Conservation (phyloP, 2,329 filamentous ascomycete genomes). For the Trichoderma koningiopsis region DNA sequence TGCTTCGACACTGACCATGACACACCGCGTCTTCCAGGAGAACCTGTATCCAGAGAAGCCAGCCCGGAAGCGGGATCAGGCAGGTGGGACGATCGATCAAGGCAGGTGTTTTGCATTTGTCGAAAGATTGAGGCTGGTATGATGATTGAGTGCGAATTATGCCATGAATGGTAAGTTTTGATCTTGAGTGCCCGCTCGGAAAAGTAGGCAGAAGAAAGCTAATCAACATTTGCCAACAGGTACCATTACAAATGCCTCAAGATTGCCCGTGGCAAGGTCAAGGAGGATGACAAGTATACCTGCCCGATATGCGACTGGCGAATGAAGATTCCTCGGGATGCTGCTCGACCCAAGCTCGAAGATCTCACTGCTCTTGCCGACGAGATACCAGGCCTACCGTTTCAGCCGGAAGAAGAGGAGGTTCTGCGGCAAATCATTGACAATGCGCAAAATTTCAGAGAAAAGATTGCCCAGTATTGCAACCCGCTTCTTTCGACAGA, state of each 20-base stretch:
- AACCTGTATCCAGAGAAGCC: conserved; percentile 85
- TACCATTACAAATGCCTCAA: conserved; percentile 98
- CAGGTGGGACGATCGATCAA: conserved; percentile 62
- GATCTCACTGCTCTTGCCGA: conserved; percentile 83
- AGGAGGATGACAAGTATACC: conserved; percentile 97
- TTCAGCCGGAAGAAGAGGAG: conserved; percentile 94
- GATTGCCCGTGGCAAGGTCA: conserved; percentile 95
- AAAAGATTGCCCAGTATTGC: conserved; percentile 78
- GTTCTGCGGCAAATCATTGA: conserved; percentile 83
- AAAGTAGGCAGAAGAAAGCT: background rate
- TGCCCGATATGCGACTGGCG: conserved; percentile 98
- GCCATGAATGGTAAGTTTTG: conserved; percentile 83
- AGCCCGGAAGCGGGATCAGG: conserved; percentile 55
- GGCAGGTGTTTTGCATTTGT: conserved; percentile 96
- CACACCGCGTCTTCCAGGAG: conserved; percentile 84
- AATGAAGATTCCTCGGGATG: conserved; percentile 94
- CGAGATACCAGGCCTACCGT: conserved; percentile 78
- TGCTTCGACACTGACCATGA: conserved; percentile 88
- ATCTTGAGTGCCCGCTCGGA: background rate
- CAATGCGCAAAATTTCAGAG: conserved; percentile 80
- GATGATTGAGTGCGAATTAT: conserved; percentile 99
- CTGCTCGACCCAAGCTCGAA: conserved; percentile 90
- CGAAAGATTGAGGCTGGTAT: conserved; percentile 90
- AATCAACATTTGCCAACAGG: conserved; percentile 48
- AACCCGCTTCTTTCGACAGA: conserved; percentile 79